Evolutionary conservation across 345 rosid species (phyloP).

Genomic region (Salix caprea): DNA sequence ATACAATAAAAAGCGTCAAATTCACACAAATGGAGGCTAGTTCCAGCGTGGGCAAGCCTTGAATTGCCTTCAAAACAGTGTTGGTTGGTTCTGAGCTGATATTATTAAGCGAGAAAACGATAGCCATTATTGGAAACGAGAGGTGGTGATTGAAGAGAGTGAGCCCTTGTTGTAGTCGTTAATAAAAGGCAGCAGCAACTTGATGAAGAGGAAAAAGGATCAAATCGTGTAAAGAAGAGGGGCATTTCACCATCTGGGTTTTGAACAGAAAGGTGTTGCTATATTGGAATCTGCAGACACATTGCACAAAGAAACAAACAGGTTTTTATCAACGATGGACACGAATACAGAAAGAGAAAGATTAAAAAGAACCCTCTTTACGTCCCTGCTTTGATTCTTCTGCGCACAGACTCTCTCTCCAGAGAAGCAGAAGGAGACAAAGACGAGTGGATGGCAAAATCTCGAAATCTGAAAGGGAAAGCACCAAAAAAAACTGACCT

Average conservation of each 20-base stretch:
- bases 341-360: conserved; percentile 25
- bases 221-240: conserved; percentile 39
- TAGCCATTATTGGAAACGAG: conserved; percentile 15
- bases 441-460: conserved; percentile 10
- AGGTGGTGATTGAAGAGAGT: conserved; percentile 18
- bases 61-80: conserved; percentile 31
- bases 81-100: conserved; percentile 9
- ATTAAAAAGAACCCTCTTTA: not conserved
- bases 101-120: conserved; percentile 1
- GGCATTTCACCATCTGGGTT: conserved; percentile 61
- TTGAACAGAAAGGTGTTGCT: conserved; percentile 15
- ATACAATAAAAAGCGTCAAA: conserved; percentile 56
- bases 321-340: conserved; percentile 33
- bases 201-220: conserved; percentile 19
- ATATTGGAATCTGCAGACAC: conserved; percentile 45
- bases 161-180: conserved; percentile 31
- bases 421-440: conserved; percentile 24
- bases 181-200: conserved; percentile 17
- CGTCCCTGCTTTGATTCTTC: conserved; percentile 1
- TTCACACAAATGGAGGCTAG: conserved; percentile 69
- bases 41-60: conserved; percentile 52
- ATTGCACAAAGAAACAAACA: conserved; percentile 48
- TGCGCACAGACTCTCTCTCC: conserved; percentile 7
- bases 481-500: conserved; percentile 27
- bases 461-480: conserved; percentile 17